These are phyloP conservation scores for Cystofilobasidium ferigula DNA, from an alignment of 768 basidiomycete species.

Conservation along the genomic window DNA sequence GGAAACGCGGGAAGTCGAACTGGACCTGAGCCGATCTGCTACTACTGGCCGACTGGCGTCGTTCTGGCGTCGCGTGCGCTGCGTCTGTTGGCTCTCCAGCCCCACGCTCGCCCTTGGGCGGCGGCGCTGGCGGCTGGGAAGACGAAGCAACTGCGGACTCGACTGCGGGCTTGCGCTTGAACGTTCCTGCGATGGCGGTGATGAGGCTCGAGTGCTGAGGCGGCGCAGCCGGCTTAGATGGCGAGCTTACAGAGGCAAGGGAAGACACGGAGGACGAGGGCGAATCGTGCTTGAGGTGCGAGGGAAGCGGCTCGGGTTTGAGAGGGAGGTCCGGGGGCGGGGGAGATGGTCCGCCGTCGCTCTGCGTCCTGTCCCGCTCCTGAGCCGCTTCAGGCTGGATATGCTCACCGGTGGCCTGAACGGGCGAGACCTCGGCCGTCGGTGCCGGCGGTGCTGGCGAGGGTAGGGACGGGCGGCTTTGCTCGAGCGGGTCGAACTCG, in stretches of 20 bases:
- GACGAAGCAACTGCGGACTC: background rate
- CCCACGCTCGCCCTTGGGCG: background rate
- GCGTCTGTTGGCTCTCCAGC: background rate
- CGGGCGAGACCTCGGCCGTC: background rate
- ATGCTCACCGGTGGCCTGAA: background rate
- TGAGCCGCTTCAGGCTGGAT: background rate
- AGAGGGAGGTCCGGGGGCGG: background rate
- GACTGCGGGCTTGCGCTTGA: constrained; percentile 1
- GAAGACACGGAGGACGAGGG: background rate
- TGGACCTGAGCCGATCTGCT: background rate
- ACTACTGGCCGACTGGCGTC: background rate
- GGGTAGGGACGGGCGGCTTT: background rate
- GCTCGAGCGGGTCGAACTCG: constrained; percentile 6
- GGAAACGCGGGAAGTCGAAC: constrained; percentile 23
- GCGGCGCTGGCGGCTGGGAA: background rate
- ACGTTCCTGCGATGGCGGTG: constrained; percentile 4
- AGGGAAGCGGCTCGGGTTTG: background rate
- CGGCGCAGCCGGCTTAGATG: background rate
- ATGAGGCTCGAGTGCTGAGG: constrained; percentile 1
- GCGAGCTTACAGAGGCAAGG: background rate
- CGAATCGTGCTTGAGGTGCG: background rate
- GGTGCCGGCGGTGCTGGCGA: background rate
- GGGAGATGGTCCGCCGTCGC: background rate
- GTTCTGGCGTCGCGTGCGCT: background rate
- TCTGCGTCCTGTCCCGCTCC: background rate